These are phyloP conservation scores for Colletotrichum tropicicola DNA, from an alignment of 2,329 filamentous ascomycete species.

Conservation along the genomic window DNA sequence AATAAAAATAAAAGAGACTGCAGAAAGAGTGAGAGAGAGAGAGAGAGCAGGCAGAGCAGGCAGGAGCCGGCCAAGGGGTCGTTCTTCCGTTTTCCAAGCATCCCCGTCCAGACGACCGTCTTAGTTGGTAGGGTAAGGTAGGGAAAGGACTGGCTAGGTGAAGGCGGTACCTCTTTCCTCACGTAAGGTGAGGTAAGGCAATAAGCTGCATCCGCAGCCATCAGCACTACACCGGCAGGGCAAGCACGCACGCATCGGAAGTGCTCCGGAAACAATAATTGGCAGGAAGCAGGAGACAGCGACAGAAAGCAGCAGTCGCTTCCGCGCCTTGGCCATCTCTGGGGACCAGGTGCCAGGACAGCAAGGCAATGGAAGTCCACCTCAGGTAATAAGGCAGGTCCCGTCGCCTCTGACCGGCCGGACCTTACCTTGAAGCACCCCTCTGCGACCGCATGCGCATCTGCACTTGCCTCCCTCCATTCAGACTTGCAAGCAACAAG, in stretches of 20 bases:
- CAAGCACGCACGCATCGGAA: no score
- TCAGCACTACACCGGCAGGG: no score
- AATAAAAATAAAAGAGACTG: no score
- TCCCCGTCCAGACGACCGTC: no score
- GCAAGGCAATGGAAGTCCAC: not conserved
- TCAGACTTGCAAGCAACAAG: slow-evolving; percentile 31
- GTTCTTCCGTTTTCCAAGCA: not conserved
- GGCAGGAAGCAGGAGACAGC: not conserved
- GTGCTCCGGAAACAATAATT: not conserved
- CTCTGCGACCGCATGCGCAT: not conserved
- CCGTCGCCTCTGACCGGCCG: not conserved
- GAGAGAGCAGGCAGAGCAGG: not conserved
- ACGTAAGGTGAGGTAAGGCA: no score
- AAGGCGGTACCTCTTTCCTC: no score
- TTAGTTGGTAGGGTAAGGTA: no score
- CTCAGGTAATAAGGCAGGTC: not conserved
- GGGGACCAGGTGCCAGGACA: no score
- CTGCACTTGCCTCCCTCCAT: slow-evolving; percentile 18
- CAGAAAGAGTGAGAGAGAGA: not conserved
- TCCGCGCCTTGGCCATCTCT: no score
- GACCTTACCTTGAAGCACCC: not conserved
- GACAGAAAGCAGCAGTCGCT: not conserved
- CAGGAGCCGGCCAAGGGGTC: not conserved
- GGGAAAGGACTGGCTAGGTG: no score
- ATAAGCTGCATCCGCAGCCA: no score